phyloP scores from a whole-genome alignment of 2,329 filamentous ascomycete species.

The Ceratocystis variospora region DNA sequence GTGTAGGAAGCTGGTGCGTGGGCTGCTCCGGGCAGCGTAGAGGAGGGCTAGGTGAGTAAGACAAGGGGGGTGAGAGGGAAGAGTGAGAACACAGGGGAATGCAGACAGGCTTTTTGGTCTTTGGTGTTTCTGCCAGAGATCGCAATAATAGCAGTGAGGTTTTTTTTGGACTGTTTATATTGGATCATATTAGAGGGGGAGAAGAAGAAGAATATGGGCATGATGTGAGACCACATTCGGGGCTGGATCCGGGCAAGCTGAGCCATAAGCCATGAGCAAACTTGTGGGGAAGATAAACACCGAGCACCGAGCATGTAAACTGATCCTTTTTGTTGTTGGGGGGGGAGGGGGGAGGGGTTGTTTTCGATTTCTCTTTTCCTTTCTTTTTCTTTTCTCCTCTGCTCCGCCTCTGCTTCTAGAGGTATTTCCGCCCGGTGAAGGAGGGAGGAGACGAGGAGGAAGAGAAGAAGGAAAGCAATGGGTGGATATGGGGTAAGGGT shows the following conservation, averaged over 20 bases:
- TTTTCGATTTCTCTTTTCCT: background rate
- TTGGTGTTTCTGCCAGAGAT: too few species aligned
- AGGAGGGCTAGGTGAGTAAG: background rate
- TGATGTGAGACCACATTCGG: background rate
- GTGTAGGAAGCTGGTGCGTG: constrained; percentile 7
- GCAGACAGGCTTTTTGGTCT: background rate
- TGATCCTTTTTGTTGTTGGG: too few species aligned
- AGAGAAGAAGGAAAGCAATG: background rate
- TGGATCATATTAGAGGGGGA: too few species aligned
- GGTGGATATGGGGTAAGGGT: background rate
- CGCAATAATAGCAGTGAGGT: too few species aligned
- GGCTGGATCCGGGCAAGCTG: too few species aligned
- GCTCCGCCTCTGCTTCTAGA: too few species aligned
- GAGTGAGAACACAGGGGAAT: background rate
- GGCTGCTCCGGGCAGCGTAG: background rate
- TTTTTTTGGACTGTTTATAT: too few species aligned
- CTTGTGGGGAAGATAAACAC: background rate
- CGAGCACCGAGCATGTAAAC: too few species aligned
- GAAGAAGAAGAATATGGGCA: too few species aligned
- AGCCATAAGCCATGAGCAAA: background rate
- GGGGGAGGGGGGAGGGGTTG: background rate
- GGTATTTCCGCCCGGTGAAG: background rate
- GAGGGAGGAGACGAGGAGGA: background rate
- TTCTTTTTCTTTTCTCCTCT: background rate
- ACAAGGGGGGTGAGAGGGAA: too few species aligned